A percentile compares a stretch with the other conserved stretches of the same genome.
Evolutionary conservation across 306 rosid species (phyloP).

Genomic region (Sicyos edulis): DNA sequence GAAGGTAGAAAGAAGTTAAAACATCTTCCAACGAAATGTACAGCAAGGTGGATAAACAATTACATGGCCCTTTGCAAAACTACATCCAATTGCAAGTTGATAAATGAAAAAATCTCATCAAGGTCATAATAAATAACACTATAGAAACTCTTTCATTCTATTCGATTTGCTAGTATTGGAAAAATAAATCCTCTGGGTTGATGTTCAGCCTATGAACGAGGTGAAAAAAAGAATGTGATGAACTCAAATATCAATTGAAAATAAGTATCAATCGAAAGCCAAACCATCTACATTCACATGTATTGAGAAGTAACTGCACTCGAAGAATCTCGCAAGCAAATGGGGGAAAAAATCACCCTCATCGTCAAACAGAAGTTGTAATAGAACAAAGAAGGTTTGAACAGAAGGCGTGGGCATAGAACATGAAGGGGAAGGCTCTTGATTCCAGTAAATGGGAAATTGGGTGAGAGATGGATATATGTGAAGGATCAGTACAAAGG

Average conservation of each 20-base stretch:
- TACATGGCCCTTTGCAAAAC: neutral
- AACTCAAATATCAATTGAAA: constrained; percentile 12
- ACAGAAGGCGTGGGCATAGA: neutral
- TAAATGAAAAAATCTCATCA: neutral
- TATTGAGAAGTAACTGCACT: neutral
- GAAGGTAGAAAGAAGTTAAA: neutral
- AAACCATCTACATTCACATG: neutral
- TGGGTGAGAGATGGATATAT: neutral
- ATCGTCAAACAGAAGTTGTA: constrained; percentile 2
- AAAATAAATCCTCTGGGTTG: neutral
- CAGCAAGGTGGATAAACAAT: too few relatives aligned
- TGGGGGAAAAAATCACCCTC: neutral
- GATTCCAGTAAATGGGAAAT: neutral
- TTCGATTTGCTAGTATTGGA: neutral
- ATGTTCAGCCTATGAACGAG: neutral
- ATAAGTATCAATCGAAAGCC: neutral
- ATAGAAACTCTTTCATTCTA: neutral
- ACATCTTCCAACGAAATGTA: neutral
- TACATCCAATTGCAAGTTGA: neutral
- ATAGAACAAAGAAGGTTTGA: neutral
- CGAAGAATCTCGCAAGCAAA: neutral
- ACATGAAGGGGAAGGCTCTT: neutral
- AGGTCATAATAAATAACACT: neutral
- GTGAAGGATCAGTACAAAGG: neutral
- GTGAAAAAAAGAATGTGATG: neutral